Evolutionary conservation across 2,329 filamentous ascomycete genomes (phyloP).

Genomic region (Paramyrothecium roridum): DNA sequence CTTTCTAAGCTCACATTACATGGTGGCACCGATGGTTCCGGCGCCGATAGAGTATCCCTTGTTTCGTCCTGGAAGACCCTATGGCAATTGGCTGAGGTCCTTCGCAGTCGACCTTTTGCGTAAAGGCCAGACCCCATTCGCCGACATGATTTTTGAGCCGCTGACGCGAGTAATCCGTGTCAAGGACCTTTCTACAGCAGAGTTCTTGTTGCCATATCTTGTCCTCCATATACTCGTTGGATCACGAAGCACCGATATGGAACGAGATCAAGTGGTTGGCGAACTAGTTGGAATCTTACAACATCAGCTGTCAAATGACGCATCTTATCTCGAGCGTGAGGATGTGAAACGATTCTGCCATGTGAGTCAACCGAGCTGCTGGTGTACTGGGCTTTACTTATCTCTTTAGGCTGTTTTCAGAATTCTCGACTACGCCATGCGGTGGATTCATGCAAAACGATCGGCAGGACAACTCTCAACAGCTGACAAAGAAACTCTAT

Average conservation of each 20-base stretch:
- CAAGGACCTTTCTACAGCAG: constrained; percentile 81
- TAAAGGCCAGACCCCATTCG: constrained; percentile 71
- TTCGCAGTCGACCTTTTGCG: constrained; percentile 81
- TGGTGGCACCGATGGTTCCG: constrained; percentile 60
- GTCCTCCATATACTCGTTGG: constrained; percentile 80
- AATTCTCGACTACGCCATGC: constrained; percentile 85
- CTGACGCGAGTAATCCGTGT: constrained; percentile 79
- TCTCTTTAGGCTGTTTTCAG: constrained; percentile 75
- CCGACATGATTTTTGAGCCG: constrained; percentile 75
- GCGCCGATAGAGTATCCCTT: constrained; percentile 70
- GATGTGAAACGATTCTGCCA: constrained; percentile 84
- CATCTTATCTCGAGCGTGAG: constrained; percentile 62
- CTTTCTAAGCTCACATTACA: constrained; percentile 81
- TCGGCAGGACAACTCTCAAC: constrained; percentile 21
- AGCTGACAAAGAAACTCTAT: constrained; percentile 45
- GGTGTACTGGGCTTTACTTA: constrained; percentile 7
- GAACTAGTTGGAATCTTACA: constrained; percentile 77
- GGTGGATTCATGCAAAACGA: constrained; percentile 79
- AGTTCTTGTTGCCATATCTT: constrained; percentile 85
- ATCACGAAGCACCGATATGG: constrained; percentile 54
- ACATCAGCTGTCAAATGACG: constrained; percentile 48
- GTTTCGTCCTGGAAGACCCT: constrained; percentile 64
- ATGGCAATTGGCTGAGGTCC: constrained; percentile 76
- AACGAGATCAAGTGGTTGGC: constrained; percentile 61
- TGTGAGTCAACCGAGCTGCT: constrained; percentile 44